Conservation (phyloP, 1,284 basidiomycete genomes). For the Ceratobasidium sp. region DNA sequence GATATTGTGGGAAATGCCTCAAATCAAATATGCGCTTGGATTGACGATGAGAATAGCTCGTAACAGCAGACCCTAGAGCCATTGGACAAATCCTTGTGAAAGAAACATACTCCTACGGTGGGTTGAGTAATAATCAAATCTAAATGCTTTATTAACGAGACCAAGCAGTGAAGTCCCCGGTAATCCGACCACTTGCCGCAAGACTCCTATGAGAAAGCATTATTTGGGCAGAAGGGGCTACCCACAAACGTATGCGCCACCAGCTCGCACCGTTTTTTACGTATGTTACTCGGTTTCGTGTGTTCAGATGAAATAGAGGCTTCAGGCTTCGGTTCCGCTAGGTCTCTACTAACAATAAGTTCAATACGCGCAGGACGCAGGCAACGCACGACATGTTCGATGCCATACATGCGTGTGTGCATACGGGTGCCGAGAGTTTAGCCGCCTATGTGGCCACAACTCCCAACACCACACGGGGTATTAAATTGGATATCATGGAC, state of each 20-base stretch:
- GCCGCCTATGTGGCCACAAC: constrained; percentile 28
- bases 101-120: constrained; percentile 40
- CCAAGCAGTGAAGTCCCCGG: constrained; percentile 8
- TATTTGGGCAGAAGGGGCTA: constrained; percentile 56
- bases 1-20: constrained; percentile 40
- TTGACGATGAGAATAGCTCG: constrained; percentile 47
- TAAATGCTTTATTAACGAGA: not conserved
- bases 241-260: constrained; percentile 53
- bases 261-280: constrained; percentile 53
- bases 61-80: constrained; percentile 50
- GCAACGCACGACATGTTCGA: constrained; percentile 42
- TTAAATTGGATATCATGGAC: constrained; percentile 45
- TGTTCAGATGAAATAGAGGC: not conserved
- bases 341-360: not conserved
- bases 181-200: constrained; percentile 2
- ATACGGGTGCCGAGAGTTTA: constrained; percentile 37
- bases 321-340: no score
- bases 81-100: constrained; percentile 51
- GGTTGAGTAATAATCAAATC: no score
- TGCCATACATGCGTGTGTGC: constrained; percentile 34
- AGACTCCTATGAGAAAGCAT: constrained; percentile 49
- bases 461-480: constrained; percentile 2
- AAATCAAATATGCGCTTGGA: not conserved
- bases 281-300: not conserved
- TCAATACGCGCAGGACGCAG: constrained; percentile 26